Conservation (phyloP, 352 stramenopile species). For the Pilasporangium apinafurcum region DNA sequence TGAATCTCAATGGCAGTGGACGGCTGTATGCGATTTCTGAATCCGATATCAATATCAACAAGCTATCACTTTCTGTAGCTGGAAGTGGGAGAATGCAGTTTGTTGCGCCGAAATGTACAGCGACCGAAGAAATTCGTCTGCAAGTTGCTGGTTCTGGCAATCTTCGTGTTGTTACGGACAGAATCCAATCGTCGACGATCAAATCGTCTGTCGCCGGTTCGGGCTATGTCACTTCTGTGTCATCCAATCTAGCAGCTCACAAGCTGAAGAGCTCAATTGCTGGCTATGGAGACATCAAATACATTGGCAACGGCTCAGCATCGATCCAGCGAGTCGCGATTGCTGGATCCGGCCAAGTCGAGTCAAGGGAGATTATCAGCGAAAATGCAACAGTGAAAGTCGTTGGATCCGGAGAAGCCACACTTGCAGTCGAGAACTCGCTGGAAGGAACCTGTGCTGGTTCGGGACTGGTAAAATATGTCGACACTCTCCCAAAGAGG, state of each 20-base stretch:
- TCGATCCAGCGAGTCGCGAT: conserved; percentile 2
- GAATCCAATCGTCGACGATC: background rate
- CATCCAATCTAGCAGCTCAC: background rate
- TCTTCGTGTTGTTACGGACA: background rate
- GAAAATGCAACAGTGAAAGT: conserved; percentile 2
- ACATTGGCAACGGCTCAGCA: background rate
- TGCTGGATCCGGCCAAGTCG: conserved; percentile 2
- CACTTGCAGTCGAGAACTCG: background rate
- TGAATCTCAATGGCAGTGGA: background rate
- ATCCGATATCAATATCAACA: background rate
- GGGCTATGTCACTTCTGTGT: background rate
- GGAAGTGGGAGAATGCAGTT: conserved; percentile 4
- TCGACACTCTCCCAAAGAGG: background rate
- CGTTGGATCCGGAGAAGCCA: conserved; percentile 1
- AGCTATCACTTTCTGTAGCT: background rate
- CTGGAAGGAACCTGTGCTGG: background rate
- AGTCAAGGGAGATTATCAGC: background rate
- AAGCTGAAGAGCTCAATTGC: conserved; percentile 8
- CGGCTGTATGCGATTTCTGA: background rate
- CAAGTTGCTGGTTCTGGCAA: conserved; percentile 2
- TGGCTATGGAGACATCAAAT: background rate
- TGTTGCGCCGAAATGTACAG: background rate
- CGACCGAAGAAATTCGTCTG: background rate
- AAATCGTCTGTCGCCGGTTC: conserved; percentile 3
- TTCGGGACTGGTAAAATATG: conserved; percentile 3